Percentiles rank a stretch among this genome's conserved stretches.
Conservation (phyloP, 2,329 filamentous ascomycete species). For the Trichoderma sp. region DNA sequence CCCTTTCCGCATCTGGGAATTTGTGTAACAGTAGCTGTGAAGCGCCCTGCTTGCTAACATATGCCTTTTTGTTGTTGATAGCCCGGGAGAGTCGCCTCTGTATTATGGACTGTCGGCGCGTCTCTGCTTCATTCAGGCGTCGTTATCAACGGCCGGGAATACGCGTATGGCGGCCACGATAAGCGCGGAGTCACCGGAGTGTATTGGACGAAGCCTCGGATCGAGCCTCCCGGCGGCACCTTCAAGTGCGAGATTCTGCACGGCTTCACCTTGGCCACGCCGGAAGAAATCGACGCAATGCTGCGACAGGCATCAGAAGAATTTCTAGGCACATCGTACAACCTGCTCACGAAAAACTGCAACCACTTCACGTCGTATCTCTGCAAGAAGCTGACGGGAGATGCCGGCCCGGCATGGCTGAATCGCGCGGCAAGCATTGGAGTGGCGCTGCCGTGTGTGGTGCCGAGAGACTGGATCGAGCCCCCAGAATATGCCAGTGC, state of each 20-base stretch:
- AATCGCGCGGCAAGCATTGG: slow-evolving; percentile 86
- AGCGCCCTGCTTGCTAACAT: slow-evolving; percentile 12
- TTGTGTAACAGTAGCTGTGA: not conserved
- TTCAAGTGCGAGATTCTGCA: slow-evolving; percentile 77
- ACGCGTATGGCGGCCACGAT: slow-evolving; percentile 83
- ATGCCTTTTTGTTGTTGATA: slow-evolving; percentile 42
- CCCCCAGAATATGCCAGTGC: slow-evolving; percentile 75
- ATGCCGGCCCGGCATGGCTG: slow-evolving; percentile 72
- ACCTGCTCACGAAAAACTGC: slow-evolving; percentile 82
- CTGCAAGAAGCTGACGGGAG: slow-evolving; percentile 72
- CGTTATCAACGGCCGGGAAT: slow-evolving; percentile 78
- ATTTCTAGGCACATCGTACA: slow-evolving; percentile 77
- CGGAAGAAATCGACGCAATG: slow-evolving; percentile 71
- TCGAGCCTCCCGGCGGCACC: slow-evolving; percentile 75
- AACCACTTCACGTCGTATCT: slow-evolving; percentile 85
- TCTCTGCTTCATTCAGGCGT: slow-evolving; percentile 83
- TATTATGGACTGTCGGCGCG: slow-evolving; percentile 77
- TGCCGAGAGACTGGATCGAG: slow-evolving; percentile 80
- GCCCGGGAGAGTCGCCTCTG: slow-evolving; percentile 73
- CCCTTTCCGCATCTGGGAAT: not conserved
- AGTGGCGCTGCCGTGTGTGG: slow-evolving; percentile 77
- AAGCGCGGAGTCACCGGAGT: slow-evolving; percentile 72
- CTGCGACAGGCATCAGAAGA: slow-evolving; percentile 70
- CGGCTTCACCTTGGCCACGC: slow-evolving; percentile 73
- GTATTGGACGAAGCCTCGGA: slow-evolving; percentile 77